Evolutionary conservation across 2,329 filamentous ascomycete genomes (phyloP), one percentile per base, ranked within the genome.

Genomic region (Beauveria asiatica): DNA sequence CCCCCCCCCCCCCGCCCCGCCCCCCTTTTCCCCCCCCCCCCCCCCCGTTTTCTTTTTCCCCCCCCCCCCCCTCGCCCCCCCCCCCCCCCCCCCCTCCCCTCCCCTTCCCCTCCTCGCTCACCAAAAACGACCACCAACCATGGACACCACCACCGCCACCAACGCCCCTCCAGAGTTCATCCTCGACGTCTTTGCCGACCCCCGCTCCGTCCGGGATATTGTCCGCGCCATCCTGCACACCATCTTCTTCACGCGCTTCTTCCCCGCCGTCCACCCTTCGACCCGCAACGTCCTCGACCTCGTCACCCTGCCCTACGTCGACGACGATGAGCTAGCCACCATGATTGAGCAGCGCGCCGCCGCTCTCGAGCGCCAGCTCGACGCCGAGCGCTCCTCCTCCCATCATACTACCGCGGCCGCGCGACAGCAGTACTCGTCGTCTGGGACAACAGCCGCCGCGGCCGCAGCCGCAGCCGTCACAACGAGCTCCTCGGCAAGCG

Each of bases 211-310:
- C 65, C 90, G 89, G 73, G 93, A 97, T 71, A 88, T 97, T 59
- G 87, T 97, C 64, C 92, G 93, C 85, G 93, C 89, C 64, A 89
- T 97, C 72, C 83, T 97, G 54, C 92, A 97, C 74, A 95, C 92
- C 55, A 97, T 97, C 73, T 99, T 97, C 84, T 97, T 97, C 82
- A 92, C 97, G 78, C 89, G 94, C 70, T 96, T 93, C 83, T 97
- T 97, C 80, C 91, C 91, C 61, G 87, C 90, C 61, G 83, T 97
- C 67, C 80, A 84, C 46, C 93, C 94, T 6, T 83, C 85, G 64
- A 92, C 90, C 64, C 87, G 91, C 76, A 92, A 97, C 70, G 86
- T 97, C 64, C 86, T 97, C 65, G 92, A 96, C 74, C 83, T 96
- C 63, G 30, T 33, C 30, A 92, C 91, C 39, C 84, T 97, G 30